Percentiles rank a stretch among this genome's conserved stretches.
Conservation (phyloP, 306 rosid genomes). For the Alnus glutinosa region DNA sequence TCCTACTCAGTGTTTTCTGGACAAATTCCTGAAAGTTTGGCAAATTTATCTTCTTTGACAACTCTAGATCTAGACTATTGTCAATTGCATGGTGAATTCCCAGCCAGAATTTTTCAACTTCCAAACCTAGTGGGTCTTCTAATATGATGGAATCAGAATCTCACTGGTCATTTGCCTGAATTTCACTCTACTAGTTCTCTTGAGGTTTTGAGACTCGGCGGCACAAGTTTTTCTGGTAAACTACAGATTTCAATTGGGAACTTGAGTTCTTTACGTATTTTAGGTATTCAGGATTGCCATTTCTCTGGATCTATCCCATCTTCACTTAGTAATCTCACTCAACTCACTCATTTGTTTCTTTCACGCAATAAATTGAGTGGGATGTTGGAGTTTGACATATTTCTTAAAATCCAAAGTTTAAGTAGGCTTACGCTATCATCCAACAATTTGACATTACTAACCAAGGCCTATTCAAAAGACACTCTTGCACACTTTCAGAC, state of each 20-base stretch:
- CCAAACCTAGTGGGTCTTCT: constrained; percentile 20
- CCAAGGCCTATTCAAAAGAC: background rate
- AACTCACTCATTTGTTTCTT: background rate
- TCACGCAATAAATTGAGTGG: constrained; percentile 28
- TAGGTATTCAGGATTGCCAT: background rate
- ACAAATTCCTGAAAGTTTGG: constrained; percentile 27
- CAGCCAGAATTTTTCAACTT: constrained; percentile 25
- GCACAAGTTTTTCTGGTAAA: constrained; percentile 26
- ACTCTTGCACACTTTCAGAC: background rate
- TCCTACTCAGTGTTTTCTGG: background rate
- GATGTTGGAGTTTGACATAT: too few relatives aligned
- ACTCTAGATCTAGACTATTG: background rate
- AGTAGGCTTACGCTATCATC: background rate
- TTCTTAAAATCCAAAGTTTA: too few relatives aligned
- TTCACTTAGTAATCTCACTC: constrained; percentile 28
- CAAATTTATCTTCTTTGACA: constrained; percentile 32
- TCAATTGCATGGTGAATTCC: constrained; percentile 31
- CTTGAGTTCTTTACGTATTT: constrained; percentile 5
- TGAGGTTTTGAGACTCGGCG: background rate
- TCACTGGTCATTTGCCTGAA: constrained; percentile 39
- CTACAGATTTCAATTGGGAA: constrained; percentile 33
- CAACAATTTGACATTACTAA: constrained; percentile 24
- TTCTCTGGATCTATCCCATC: constrained; percentile 32
- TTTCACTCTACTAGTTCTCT: constrained; percentile 23
- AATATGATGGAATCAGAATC: background rate